A percentile compares a stretch with the other conserved stretches of the same genome.
Evolutionary conservation across 140 eudicot genomes (phyloP).

Genomic region (Ambrosia hybrid): DNA sequence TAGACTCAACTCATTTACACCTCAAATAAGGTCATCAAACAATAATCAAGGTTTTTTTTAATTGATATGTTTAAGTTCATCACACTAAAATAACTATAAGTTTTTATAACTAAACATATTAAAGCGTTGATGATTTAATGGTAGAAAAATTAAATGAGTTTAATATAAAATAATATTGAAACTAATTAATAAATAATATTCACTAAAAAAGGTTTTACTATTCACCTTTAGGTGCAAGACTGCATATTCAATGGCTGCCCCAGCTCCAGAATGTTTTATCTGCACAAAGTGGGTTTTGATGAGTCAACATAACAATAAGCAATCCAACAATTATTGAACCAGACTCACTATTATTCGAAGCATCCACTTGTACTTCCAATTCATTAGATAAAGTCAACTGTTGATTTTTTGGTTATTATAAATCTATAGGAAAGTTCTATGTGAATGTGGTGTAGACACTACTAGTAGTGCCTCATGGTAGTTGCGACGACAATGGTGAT

Average conservation of each 20-base stretch:
- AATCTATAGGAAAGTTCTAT: not conserved
- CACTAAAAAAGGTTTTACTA: not conserved
- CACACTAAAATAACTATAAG: too few relatives aligned
- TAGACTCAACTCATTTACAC: not conserved
- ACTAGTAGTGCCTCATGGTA: too few relatives aligned
- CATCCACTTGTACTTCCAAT: not conserved
- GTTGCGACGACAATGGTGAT: too few relatives aligned
- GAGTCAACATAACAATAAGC: slow-evolving; percentile 14
- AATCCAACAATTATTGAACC: slow-evolving; percentile 7
- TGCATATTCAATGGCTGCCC: slow-evolving; percentile 91
- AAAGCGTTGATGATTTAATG: too few relatives aligned
- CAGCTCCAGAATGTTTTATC: slow-evolving; percentile 75
- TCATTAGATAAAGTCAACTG: not conserved
- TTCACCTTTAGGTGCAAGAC: slow-evolving; percentile 81
- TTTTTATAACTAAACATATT: too few relatives aligned
- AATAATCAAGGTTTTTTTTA: too few relatives aligned
- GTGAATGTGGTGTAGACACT: too few relatives aligned
- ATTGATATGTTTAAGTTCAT: too few relatives aligned
- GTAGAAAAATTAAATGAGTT: not conserved
- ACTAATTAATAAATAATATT: not conserved
- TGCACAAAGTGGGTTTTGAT: slow-evolving; percentile 26
- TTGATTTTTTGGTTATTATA: not conserved
- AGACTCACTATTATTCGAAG: not conserved
- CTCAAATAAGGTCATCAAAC: not conserved
- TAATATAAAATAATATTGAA: not conserved